phyloP scores from a whole-genome alignment of 371 early-diverging fungal species.

The Actinomortierella wolfii region DNA sequence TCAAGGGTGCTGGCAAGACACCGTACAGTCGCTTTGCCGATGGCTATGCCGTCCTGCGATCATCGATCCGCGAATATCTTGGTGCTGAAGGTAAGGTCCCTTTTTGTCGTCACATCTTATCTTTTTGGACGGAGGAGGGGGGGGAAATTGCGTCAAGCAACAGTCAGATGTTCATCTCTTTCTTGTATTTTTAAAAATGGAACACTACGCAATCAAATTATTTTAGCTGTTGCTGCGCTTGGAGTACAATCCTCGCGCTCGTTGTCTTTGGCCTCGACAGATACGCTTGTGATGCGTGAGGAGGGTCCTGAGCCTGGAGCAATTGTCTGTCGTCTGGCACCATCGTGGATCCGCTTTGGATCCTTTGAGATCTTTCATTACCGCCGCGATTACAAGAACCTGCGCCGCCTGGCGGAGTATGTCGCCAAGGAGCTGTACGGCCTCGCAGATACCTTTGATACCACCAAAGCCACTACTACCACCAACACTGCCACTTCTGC shows the following conservation, averaged over 20 bases:
- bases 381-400: slow-evolving; percentile 61
- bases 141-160: too few relatives aligned
- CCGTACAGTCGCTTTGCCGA: slow-evolving; percentile 90
- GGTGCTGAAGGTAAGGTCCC: slow-evolving; percentile 74
- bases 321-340: slow-evolving; percentile 79
- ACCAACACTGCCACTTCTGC: too few relatives aligned
- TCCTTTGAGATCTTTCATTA: slow-evolving; percentile 83
- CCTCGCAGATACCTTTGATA: slow-evolving; percentile 16
- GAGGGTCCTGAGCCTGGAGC: slow-evolving; percentile 74
- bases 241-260: slow-evolving; percentile 84
- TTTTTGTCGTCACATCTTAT: too few relatives aligned
- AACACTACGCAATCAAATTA: too few relatives aligned
- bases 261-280: slow-evolving; percentile 67
- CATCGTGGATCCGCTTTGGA: slow-evolving; percentile 90
- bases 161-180: too few relatives aligned
- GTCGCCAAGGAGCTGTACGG: slow-evolving; percentile 49
- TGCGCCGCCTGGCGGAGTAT: slow-evolving; percentile 77
- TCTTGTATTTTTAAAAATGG: too few relatives aligned
- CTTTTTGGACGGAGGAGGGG: too few relatives aligned
- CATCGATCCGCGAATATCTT: slow-evolving; percentile 85
- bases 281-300: slow-evolving; percentile 72
- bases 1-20: slow-evolving; percentile 85
- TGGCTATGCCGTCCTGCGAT: slow-evolving; percentile 84
- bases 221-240: slow-evolving; percentile 62
- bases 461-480: background rate